Base-by-base conservation (phyloP, 1,139 yeast species). In the Hansenula anomala region DNA sequence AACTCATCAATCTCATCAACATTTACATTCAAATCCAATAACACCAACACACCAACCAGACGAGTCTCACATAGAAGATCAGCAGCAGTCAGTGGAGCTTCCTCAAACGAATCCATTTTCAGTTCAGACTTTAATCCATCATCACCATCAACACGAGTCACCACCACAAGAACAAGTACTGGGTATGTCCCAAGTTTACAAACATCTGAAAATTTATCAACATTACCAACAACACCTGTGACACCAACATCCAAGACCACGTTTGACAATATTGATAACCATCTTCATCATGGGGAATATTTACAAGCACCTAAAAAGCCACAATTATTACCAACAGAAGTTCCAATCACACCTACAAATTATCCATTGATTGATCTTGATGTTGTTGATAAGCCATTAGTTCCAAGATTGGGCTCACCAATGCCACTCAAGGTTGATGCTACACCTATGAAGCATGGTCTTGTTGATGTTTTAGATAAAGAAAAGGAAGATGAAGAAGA, bases 281-380 rank as follows among this genome's bases (percentile, higher is more conserved):
- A 8, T 8, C 11, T 8, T 6, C 11, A 10, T 4, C 25, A 23
- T 11, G 13, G 11, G 11, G 13, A 10, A 23, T 13, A 8, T 8
- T 5, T 8, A 10, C 25, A 23, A 23, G 5, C 13, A 8, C 25
- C 25, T 4, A 23, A 23, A 12, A 23, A 23, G 25, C 27, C 16
- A 15, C 19, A 2, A 17, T 15, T 15, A 11, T 3, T n/a, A n/a
- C 28, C 15, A 17, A 25, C 23, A 17, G 13, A 24, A 13, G 8
- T 23, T 4, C n/a, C 22, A 23, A n/a, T n/a, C n/a, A n/a, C n/a
- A n/a, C n/a, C n/a, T n/a, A n/a, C n/a, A n/a, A n/a, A n/a, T n/a
- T 6, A 17, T 9, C 28, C 44, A 16, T 8, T 37, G 3, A 49
- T 48, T 28, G 52, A 48, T 28, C 24, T 51, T 12, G 48, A 49